Percentiles rank a stretch among this genome's conserved stretches.
Conservation (phyloP, 371 early-diverging fungal species). For the Batkoa obscura region DNA sequence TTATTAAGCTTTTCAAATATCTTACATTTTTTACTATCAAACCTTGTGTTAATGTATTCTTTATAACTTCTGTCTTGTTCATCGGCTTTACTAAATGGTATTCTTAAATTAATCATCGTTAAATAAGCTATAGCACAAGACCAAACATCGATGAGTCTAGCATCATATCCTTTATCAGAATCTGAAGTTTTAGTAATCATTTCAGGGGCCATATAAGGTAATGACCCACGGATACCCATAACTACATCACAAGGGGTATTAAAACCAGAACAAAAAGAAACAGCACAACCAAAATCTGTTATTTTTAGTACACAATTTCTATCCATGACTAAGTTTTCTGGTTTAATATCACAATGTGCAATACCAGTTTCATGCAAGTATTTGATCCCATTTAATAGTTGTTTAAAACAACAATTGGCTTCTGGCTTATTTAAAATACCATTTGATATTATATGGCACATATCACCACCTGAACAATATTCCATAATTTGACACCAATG, state of each 20-base stretch:
- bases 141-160: not conserved
- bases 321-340: not conserved
- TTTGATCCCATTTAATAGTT: not conserved
- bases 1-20: too few relatives aligned
- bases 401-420: not conserved
- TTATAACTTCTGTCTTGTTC: constrained; percentile 7
- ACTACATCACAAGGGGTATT: not conserved
- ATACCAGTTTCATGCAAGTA: constrained; percentile 1
- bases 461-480: constrained; percentile 11
- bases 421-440: not conserved
- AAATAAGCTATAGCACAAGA: not conserved
- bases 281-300: constrained; percentile 1
- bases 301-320: not conserved
- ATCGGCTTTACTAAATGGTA: constrained; percentile 4
- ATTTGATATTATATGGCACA: constrained; percentile 16
- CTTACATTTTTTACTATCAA: too few relatives aligned
- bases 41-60: not conserved
- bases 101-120: not conserved
- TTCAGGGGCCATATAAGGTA: constrained; percentile 6
- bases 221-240: not conserved
- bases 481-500: not conserved
- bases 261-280: not conserved
- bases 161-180: not conserved
- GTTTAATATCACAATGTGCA: not conserved
- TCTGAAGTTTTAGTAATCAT: not conserved